Conservation (phyloP, 768 basidiomycete species). For the Suillus weaverae region DNA sequence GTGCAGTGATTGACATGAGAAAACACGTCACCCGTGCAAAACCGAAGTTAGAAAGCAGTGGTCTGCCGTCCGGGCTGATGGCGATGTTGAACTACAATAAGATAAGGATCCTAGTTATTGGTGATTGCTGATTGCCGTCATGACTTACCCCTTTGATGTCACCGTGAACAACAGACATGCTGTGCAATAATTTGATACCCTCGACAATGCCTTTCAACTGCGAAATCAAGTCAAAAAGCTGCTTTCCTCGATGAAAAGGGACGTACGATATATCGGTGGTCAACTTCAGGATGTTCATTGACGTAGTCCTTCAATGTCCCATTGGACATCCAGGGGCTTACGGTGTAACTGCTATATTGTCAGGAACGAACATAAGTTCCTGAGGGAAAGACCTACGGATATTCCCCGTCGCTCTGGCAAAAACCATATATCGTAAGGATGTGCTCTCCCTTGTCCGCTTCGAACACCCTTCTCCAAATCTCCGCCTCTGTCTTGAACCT, state of each 20-base stretch:
- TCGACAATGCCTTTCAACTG: constrained; percentile 48
- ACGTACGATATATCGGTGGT: constrained; percentile 44
- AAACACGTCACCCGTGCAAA: constrained; percentile 44
- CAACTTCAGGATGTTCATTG: constrained; percentile 38
- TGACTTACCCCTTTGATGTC: constrained; percentile 50
- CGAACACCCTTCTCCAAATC: constrained; percentile 58
- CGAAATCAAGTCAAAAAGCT: not conserved
- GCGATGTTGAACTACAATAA: constrained; percentile 46
- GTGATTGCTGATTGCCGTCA: not conserved
- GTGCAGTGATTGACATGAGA: not conserved
- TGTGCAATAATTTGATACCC: constrained; percentile 51
- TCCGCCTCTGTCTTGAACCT: constrained; percentile 53
- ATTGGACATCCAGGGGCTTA: constrained; percentile 57
- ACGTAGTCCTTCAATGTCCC: constrained; percentile 52
- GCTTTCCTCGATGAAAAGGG: not conserved
- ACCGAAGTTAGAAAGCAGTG: constrained; percentile 58
- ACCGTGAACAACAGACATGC: constrained; percentile 57
- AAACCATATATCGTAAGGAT: constrained; percentile 61
- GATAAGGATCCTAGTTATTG: not conserved
- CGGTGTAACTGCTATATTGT: constrained; percentile 45
- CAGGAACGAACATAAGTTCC: not conserved
- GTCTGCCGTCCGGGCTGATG: constrained; percentile 44
- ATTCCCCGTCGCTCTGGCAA: constrained; percentile 54
- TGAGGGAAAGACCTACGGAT: constrained; percentile 39
- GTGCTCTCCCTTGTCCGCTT: constrained; percentile 47